A percentile compares a stretch with the other conserved stretches of the same genome.
phyloP scores from a whole-genome alignment of 2,329 filamentous ascomycete genomes.

The Lecanoromycetidae sp. region DNA sequence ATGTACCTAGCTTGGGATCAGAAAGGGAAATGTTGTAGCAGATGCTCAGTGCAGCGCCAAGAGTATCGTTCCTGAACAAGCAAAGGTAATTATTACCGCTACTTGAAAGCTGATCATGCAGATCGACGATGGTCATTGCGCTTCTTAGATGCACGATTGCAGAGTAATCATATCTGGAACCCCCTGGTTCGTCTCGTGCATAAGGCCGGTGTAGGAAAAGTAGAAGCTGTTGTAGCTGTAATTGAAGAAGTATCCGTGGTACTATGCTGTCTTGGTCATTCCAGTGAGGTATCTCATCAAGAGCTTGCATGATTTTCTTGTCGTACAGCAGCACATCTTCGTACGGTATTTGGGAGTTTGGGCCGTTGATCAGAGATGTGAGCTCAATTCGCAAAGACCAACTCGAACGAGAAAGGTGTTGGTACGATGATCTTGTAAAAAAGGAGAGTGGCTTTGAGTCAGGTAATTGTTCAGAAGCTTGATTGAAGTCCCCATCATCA shows the following conservation, averaged over 20 bases:
- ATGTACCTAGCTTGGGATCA: neutral
- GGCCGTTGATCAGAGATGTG: constrained; percentile 20
- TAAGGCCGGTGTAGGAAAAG: constrained; percentile 11
- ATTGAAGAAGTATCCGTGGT: constrained; percentile 4
- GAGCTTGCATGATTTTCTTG: constrained; percentile 26
- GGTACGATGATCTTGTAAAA: constrained; percentile 30
- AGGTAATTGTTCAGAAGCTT: constrained; percentile 24
- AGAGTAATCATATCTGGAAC: constrained; percentile 9
- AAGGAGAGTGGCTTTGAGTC: constrained; percentile 23
- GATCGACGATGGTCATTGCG: constrained; percentile 8
- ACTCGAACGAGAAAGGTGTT: constrained; percentile 23
- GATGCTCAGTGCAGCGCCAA: constrained; percentile 14
- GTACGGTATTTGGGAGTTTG: constrained; percentile 21
- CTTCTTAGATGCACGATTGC: constrained; percentile 9
- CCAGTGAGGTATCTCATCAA: constrained; percentile 14
- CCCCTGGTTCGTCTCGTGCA: constrained; percentile 4
- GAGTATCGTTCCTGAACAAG: constrained; percentile 7
- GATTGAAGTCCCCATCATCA: constrained; percentile 38
- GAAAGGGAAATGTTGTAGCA: constrained; percentile 8
- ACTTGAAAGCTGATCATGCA: constrained; percentile 10
- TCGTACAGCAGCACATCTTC: constrained; percentile 31
- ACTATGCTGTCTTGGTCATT: constrained; percentile 17
- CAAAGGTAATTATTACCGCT: neutral
- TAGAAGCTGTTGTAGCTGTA: constrained; percentile 6
- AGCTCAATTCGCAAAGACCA: constrained; percentile 18